Evolutionary conservation across 192 early-diverging fungal genomes (phyloP), one percentile per base, ranked within the genome.

Genomic region (Blastocladiella britannica): DNA sequence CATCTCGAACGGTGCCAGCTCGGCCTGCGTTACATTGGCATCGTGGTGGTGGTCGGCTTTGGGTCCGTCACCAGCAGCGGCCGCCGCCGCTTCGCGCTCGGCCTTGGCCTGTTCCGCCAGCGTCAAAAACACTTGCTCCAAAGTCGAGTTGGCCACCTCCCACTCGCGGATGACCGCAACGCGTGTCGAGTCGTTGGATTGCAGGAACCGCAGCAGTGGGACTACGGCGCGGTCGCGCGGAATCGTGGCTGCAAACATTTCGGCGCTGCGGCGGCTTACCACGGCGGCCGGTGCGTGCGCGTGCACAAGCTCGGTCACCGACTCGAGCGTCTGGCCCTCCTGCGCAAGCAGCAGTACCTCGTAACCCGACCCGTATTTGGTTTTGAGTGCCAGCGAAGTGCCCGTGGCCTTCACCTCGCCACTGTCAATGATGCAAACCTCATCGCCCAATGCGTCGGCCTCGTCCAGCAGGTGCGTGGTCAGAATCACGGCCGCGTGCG

Each of bases 361-460:
- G 37, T 47, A 47, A 9, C 37, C 37, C 15, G 37, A 47, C 37
- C 15, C 37, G 37, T 47, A 20, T 7, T 20, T 9, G 15, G 37
- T 20, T 20, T 47, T 47, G 37, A 47, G 37, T 47, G 12, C 37
- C 3, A 47, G 37, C 37, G 37, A 47, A 9, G 37, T 47, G 37
- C 37, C 37, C 15, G 37, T 20, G 15, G 37, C 37, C 18, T 37
- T 37, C 31, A 37, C 31, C 31, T 37, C 31, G 31, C 31, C 31
- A 18, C 18, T 18, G 1, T 37, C 18, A 7, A 37, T 37, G 31
- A 37, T 37, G 31, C 31, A 37, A 37, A 37, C 18, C 31, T 7
- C 7, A 9, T 73, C 68, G 0, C 66, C 63, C 3, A 73, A 62
- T 4, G 63, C 63, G 29, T 83, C 81, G 25, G 81, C 81, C 55